Evolutionary conservation across 2,329 filamentous ascomycete species (phyloP).

Genomic region (Lasiodiplodia sp.): DNA sequence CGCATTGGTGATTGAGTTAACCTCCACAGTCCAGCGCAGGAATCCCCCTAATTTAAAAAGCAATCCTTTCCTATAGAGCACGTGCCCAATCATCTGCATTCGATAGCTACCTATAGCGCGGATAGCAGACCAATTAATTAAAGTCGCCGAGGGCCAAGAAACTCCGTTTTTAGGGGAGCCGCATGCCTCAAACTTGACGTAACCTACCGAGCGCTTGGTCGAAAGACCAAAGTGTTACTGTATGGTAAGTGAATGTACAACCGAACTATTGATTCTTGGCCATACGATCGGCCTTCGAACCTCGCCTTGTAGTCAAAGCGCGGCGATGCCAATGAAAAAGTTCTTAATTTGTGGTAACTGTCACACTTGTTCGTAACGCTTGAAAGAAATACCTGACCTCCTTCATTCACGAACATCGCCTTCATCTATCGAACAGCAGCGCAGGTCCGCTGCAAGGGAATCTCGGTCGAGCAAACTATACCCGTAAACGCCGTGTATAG

Average conservation of each 20-base stretch:
- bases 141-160: no score
- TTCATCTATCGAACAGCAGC: slow-evolving; percentile 24
- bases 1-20: background rate
- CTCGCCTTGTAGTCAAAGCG: background rate
- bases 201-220: no score
- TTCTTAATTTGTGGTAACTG: slow-evolving; percentile 9
- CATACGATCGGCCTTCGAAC: background rate
- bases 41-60: background rate
- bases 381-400: background rate
- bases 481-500: slow-evolving; percentile 26
- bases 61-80: background rate
- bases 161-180: no score
- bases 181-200: no score
- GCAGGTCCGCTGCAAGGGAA: slow-evolving; percentile 3
- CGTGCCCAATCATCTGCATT: background rate
- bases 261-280: background rate
- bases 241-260: background rate
- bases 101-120: no score
- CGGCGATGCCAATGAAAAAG: background rate
- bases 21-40: background rate
- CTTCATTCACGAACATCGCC: background rate
- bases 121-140: no score
- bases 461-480: slow-evolving; percentile 15
- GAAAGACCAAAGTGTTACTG: no score
- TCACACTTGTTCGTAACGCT: background rate